Conservation (phyloP, 768 basidiomycete species). For the Pulveroboletus sp. region DNA sequence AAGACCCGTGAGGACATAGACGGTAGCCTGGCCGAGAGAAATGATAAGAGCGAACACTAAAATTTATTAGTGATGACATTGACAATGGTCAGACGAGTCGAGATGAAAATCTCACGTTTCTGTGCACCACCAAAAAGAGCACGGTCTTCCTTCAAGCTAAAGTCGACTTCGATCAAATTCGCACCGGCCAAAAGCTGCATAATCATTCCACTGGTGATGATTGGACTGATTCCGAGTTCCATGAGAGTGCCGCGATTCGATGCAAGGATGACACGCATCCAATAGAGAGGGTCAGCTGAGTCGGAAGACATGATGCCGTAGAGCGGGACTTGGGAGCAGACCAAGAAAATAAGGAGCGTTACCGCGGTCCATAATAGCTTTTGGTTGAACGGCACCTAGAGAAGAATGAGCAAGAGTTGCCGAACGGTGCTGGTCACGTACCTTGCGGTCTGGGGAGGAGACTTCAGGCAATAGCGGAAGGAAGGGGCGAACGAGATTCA, state of each 20-base stretch:
- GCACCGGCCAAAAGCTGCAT: slow-evolving; percentile 99
- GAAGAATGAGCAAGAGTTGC: slow-evolving; percentile 2
- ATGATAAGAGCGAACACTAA: slow-evolving; percentile 96
- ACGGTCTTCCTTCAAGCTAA: slow-evolving; percentile 93
- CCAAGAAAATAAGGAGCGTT: slow-evolving; percentile 98
- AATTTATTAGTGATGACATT: not conserved
- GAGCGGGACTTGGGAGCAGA: slow-evolving; percentile 97
- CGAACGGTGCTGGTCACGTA: slow-evolving; percentile 30
- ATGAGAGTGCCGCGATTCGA: slow-evolving; percentile 98
- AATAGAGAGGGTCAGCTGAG: slow-evolving; percentile 97
- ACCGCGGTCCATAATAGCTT: slow-evolving; percentile 99
- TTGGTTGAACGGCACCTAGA: slow-evolving; percentile 95
- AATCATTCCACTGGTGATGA: slow-evolving; percentile 98
- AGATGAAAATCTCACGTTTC: slow-evolving; percentile 61
- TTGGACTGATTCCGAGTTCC: slow-evolving; percentile 98
- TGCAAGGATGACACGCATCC: slow-evolving; percentile 99
- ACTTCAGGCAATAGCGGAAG: slow-evolving; percentile 96
- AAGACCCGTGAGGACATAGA: slow-evolving; percentile 94
- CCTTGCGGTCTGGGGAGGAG: slow-evolving; percentile 96
- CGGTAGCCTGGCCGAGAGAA: slow-evolving; percentile 92
- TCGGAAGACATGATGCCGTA: slow-evolving; percentile 99
- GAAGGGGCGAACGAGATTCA: slow-evolving; percentile 97
- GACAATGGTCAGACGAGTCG: not conserved
- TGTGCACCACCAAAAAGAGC: slow-evolving; percentile 95
- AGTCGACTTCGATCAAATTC: slow-evolving; percentile 96